Base-by-base conservation (phyloP, 345 rosid species). In the Cardamine chenopodiifolia region DNA sequence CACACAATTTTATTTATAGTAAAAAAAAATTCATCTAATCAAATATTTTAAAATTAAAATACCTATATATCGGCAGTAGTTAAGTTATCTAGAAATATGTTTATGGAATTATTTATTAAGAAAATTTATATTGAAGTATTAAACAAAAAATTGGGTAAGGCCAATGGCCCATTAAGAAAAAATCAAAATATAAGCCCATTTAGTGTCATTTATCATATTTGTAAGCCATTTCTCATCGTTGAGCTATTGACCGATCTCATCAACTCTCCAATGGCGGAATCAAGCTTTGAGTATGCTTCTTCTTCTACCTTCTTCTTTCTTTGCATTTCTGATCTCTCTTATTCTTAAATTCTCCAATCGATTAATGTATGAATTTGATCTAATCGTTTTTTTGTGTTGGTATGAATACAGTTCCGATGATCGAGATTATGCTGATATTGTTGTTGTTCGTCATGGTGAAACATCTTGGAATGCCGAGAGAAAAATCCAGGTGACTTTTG, bases 371-470 rank as follows among this genome's bases (percentile, higher is more conserved):
- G 50, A n/a, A 45, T 47, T 7, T 47, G 20, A 66, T 45, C 60
- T 9, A 55, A 17, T 74, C 13, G 17, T 34, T 6, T 34, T 7
- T 50, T 23, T 59, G 13, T 56, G 8, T 57, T 32, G 37, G 15
- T 29, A 19, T 54, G 5, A 35, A 0, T 42, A 6, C 77, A 84
- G 89, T 60, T 80, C 75, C 17, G 70, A 54, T 1, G 71, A 71
- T 49, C 82, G 34, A 0, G 57, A 60, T 53, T 87, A 61, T 70
- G 57, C 91, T 52, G 95, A 90, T 86, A 84, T 92, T 52, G 58
- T 92, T 63, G 88, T 90, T 40, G 85, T 92, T 11, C 95, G 92
- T 64, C 96, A 92, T 40, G 90, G 96, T 4, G 95, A 92, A 82
- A 92, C 93, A 32, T 86, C 76, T 68, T 92, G 95, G 98, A 92